Conservation (phyloP, 768 basidiomycete genomes). For the Mycena rosella region DNA sequence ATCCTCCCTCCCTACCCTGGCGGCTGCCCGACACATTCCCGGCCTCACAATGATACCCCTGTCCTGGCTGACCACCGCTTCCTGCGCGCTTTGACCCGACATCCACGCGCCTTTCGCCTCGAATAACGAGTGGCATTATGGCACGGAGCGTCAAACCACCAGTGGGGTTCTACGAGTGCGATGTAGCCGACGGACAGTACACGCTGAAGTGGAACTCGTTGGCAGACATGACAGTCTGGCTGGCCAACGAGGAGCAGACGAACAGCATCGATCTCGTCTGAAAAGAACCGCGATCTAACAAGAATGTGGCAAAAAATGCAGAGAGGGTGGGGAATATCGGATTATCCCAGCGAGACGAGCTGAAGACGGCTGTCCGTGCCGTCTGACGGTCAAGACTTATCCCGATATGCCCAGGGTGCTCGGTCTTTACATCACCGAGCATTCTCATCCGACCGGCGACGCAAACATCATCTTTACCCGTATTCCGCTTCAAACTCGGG, state of each 20-base stretch:
- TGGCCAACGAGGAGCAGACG: neutral
- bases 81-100: no score
- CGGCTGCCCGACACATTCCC: no score
- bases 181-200: neutral
- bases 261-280: neutral
- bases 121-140: neutral
- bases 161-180: neutral
- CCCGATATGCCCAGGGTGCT: no score
- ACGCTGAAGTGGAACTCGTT: neutral
- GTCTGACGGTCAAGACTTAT: no score
- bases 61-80: no score
- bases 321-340: neutral
- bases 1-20: neutral
- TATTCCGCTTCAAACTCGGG: no score
- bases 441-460: no score
- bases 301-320: neutral
- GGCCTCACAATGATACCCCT: no score
- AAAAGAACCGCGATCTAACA: neutral
- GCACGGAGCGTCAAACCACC: neutral
- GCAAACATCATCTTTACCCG: no score
- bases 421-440: no score
- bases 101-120: no score
- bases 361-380: no score
- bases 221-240: neutral
- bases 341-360: conserved; percentile 1